Evolutionary conservation across 371 early-diverging fungal species (phyloP), one percentile per base, ranked within the genome.

Genomic region (Mortierella sp.): DNA sequence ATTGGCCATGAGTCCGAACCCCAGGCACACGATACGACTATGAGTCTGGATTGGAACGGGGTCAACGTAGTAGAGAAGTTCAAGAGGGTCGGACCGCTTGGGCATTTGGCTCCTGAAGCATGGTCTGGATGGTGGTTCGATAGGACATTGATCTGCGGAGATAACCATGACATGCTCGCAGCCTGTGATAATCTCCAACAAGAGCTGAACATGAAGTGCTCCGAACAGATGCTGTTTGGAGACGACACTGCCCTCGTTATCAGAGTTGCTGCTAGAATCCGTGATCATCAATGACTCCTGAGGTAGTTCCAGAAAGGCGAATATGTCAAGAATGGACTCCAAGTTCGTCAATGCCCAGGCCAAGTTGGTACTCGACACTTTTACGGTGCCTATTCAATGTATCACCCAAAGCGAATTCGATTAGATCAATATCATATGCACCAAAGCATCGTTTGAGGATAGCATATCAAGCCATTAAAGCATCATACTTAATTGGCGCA

Each of bases 151-250:
- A 2, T 76, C 77, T 25, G 40, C 31, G 3, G 59, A 39, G 25
- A 76, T 54, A 3, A 58, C 48, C 69, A 76, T 54, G 29, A 24
- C 66, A n/a, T 69, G 77, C 25, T 76, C 77, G 34, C 69, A 76
- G n/a, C 34, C 24, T 49, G 48, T 24, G 47, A 76, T 22, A 22
- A 68, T 29, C 50, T 64, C 61, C 0, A 76, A 39, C 44, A 69
- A 19, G 28, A 57, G 25, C 2, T 47, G 28, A 10, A 59, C 51
- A 16, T 63, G 63, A 60, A n/a, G 12, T 19, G 9, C n/a, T 14
- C 45, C 25, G 34, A 34, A 7, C 7, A 7, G 4, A 34, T 34
- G 34, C 7, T 34, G 7, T 7, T 34, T 34, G 34, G 34, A 7
- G 34, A 48, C 31, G 43, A 21, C 49, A 29, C 13, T 55, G 24